These are phyloP conservation scores for Pichia cephalocereana DNA, from an alignment of 805 yeast genomes.

Conservation along the genomic window DNA sequence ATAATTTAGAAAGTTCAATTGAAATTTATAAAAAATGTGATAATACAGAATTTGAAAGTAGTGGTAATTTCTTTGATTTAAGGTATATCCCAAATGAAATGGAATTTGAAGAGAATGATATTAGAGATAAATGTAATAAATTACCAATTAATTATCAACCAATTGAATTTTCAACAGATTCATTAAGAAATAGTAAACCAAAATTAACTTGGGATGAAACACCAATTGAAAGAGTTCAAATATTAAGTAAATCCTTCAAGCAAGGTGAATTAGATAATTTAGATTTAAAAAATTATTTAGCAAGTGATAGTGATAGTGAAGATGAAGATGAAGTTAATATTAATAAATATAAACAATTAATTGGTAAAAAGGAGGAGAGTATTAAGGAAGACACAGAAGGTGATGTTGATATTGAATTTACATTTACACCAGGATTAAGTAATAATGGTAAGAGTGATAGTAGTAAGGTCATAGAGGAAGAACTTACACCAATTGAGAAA, in stretches of 20 bases:
- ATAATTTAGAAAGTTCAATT: slow-evolving; percentile 59
- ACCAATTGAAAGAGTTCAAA: slow-evolving; percentile 73
- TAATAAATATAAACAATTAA: slow-evolving; percentile 52
- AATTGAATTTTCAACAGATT: slow-evolving; percentile 77
- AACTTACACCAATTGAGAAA: slow-evolving; percentile 69
- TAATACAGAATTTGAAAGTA: slow-evolving; percentile 91
- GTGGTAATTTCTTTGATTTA: slow-evolving; percentile 88
- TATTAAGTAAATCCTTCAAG: slow-evolving; percentile 73
- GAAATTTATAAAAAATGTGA: slow-evolving; percentile 80
- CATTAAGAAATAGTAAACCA: slow-evolving; percentile 92
- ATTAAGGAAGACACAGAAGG: slow-evolving; percentile 24
- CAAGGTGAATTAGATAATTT: slow-evolving; percentile 82
- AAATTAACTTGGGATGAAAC: slow-evolving; percentile 98
- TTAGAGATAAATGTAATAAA: slow-evolving; percentile 63
- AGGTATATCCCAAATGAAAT: slow-evolving; percentile 90
- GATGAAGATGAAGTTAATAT: slow-evolving; percentile 35
- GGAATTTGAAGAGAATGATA: slow-evolving; percentile 63
- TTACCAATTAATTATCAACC: slow-evolving; percentile 80
- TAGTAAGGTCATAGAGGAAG: slow-evolving; percentile 31
- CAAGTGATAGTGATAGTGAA: slow-evolving; percentile 65
- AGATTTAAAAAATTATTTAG: slow-evolving; percentile 90
- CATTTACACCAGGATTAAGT: slow-evolving; percentile 75
- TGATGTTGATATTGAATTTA: slow-evolving; percentile 88
- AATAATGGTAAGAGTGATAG: slow-evolving; percentile 20
- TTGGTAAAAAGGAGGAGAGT: background rate